Evolutionary conservation across 2,329 filamentous ascomycete genomes (phyloP).

Genomic region (Ilyonectria sp.): DNA sequence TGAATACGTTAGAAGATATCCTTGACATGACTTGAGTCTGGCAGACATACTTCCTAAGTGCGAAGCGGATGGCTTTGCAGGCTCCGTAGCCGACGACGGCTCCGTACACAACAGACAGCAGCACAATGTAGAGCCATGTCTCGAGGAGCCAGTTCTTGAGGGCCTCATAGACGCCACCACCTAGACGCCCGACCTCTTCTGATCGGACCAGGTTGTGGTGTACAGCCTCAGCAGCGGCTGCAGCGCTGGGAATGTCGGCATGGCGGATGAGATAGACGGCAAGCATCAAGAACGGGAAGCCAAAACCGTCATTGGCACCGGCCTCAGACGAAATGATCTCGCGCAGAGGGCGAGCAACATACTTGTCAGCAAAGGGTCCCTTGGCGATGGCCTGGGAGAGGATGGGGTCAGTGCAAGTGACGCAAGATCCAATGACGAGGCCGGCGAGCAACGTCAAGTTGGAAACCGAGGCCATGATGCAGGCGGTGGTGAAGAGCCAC

Average conservation of each 20-base stretch:
- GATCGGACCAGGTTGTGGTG: constrained; percentile 28
- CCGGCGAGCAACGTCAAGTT: constrained; percentile 67
- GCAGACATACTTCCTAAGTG: constrained; percentile 51
- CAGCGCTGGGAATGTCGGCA: constrained; percentile 56
- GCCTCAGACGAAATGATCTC: constrained; percentile 76
- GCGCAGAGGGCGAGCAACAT: constrained; percentile 68
- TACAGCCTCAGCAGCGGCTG: no score
- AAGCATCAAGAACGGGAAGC: constrained; percentile 73
- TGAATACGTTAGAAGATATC: not conserved
- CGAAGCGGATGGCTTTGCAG: constrained; percentile 62
- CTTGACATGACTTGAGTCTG: not conserved
- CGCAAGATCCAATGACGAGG: constrained; percentile 72
- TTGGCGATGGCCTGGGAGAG: constrained; percentile 75
- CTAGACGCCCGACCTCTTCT: constrained; percentile 64
- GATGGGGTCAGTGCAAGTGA: constrained; percentile 75
- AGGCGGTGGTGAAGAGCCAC: constrained; percentile 72
- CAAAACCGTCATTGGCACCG: constrained; percentile 74
- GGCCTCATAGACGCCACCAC: constrained; percentile 66
- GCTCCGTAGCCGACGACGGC: constrained; percentile 64
- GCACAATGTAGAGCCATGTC: constrained; percentile 72
- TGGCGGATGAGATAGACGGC: constrained; percentile 71
- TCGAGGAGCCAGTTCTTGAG: constrained; percentile 72
- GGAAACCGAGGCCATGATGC: constrained; percentile 69
- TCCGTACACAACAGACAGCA: constrained; percentile 68
- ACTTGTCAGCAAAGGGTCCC: constrained; percentile 73